A percentile compares a stretch with the other conserved stretches of the same genome.
phyloP scores from a whole-genome alignment of 176 grass and related monocot genomes.

The Metroxylon sagu region DNA sequence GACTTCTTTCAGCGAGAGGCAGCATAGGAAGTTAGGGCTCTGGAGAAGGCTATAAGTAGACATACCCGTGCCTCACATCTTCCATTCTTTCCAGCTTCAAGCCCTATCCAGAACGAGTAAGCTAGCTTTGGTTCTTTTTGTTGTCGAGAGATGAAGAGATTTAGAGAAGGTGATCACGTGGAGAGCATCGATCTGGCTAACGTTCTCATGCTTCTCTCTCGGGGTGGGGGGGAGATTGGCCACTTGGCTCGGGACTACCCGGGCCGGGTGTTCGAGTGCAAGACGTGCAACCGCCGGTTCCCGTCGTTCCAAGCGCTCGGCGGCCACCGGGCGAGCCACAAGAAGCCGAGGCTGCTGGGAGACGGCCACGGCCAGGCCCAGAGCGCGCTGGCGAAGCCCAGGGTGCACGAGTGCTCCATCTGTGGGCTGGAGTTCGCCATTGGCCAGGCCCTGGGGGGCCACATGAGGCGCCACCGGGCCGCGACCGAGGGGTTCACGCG shows the following conservation, averaged over 20 bases:
- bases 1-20: too few relatives aligned
- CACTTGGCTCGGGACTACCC: constrained; percentile 3
- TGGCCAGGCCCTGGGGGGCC: constrained; percentile 90
- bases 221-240: constrained; percentile 1
- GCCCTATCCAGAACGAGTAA: too few relatives aligned
- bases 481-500: neutral
- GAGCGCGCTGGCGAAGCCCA: constrained; percentile 39
- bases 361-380: neutral
- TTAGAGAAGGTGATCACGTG: constrained; percentile 19
- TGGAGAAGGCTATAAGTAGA: too few relatives aligned
- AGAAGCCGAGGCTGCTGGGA: constrained; percentile 50
- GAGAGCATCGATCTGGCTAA: constrained; percentile 50
- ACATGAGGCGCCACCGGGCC: constrained; percentile 83
- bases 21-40: too few relatives aligned
- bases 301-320: constrained; percentile 91
- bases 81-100: too few relatives aligned
- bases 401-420: constrained; percentile 83
- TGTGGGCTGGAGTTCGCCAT: constrained; percentile 92
- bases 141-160: constrained; percentile 36
- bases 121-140: too few relatives aligned
- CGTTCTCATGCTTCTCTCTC: constrained; percentile 58
- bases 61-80: too few relatives aligned
- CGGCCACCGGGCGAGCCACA: constrained; percentile 90
- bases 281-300: constrained; percentile 80
- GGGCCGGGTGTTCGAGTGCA: constrained; percentile 78